Percentiles rank a stretch among this genome's conserved stretches.
Conservation (phyloP, 2,329 filamentous ascomycete species). For the Dryadomyces quercivorus region DNA sequence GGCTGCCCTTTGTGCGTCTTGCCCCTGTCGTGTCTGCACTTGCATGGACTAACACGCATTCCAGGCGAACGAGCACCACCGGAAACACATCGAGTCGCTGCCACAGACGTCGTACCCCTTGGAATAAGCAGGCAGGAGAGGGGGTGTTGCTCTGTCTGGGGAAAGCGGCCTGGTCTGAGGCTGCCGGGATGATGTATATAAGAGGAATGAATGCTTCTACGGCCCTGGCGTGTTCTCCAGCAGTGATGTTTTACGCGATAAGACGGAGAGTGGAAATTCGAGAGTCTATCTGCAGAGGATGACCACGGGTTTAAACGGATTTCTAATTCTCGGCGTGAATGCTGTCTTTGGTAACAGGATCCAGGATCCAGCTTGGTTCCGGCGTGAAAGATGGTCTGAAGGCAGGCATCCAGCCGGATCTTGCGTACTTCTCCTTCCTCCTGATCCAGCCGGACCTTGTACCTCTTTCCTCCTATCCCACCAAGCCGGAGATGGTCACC, state of each 20-base stretch:
- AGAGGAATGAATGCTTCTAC: background rate
- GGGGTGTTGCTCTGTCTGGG: no score
- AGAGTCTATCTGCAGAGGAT: no score
- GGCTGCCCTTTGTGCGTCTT: constrained; percentile 72
- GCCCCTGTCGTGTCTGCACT: background rate
- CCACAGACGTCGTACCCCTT: constrained; percentile 75
- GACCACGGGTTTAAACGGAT: no score
- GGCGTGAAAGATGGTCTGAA: no score
- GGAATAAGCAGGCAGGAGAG: constrained; percentile 14
- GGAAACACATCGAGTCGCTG: constrained; percentile 70
- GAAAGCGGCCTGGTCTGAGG: background rate
- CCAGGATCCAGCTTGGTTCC: no score
- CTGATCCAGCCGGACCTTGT: no score
- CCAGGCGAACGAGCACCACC: constrained; percentile 83
- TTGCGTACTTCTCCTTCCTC: background rate
- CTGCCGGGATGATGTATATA: constrained; percentile 1
- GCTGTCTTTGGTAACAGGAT: no score
- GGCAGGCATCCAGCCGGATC: no score
- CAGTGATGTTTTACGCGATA: no score
- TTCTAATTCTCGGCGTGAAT: no score
- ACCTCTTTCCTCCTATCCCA: background rate
- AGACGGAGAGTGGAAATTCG: no score
- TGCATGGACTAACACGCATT: background rate
- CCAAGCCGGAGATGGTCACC: constrained; percentile 9
- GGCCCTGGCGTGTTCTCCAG: no score